phyloP scores from a whole-genome alignment of 2,329 filamentous ascomycete species.

The Neophaeococcomyces mojaviensis region DNA sequence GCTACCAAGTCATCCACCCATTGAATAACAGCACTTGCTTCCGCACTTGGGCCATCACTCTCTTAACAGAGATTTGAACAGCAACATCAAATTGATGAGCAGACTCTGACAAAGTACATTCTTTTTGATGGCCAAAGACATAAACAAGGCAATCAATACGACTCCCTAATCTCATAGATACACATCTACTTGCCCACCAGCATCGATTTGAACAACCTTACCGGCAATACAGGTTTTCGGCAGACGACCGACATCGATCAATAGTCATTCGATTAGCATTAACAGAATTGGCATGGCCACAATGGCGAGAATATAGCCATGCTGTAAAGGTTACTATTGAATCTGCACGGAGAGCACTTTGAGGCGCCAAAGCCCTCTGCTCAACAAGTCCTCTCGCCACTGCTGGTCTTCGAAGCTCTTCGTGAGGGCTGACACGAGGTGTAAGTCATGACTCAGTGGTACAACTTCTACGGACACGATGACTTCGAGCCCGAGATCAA shows the following conservation, averaged over 20 bases:
- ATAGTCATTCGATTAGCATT: neutral
- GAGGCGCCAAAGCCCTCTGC: neutral
- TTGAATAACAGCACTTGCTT: too few species aligned
- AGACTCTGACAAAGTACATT: too few species aligned
- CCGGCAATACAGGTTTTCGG: neutral
- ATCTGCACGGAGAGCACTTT: neutral
- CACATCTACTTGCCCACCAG: too few species aligned
- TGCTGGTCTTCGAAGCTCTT: neutral
- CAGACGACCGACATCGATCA: neutral
- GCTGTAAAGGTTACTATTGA: neutral
- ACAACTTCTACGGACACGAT: conserved; percentile 10
- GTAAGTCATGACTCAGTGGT: conserved; percentile 16
- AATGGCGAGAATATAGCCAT: neutral
- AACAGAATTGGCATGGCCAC: neutral
- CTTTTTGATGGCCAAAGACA: too few species aligned
- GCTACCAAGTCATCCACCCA: too few species aligned
- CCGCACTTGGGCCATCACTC: too few species aligned
- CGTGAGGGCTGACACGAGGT: neutral
- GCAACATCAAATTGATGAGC: too few species aligned
- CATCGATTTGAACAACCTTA: too few species aligned
- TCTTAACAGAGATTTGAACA: too few species aligned
- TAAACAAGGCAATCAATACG: too few species aligned
- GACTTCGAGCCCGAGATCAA: conserved; percentile 10
- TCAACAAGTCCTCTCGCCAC: neutral
- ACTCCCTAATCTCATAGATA: too few species aligned